These are phyloP conservation scores for Botrytis cinerea DNA, from an alignment of 2,329 filamentous ascomycete species.

Conservation along the genomic window DNA sequence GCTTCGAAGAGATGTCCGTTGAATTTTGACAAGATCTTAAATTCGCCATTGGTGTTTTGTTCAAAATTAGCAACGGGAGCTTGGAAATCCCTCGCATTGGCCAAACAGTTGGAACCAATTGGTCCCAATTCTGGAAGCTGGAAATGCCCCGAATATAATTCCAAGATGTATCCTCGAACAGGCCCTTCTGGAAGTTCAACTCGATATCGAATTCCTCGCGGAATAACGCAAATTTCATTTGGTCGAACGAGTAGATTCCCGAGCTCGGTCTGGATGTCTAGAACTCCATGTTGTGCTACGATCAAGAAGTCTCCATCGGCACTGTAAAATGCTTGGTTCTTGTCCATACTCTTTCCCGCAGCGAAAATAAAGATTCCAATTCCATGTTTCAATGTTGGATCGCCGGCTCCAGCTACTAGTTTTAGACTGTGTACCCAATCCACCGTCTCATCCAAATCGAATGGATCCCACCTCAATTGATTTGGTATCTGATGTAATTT, in stretches of 20 bases:
- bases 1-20: slow-evolving; percentile 67
- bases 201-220: slow-evolving; percentile 72
- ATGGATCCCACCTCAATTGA: slow-evolving; percentile 73
- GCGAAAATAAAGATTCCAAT: slow-evolving; percentile 80
- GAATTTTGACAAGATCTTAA: slow-evolving; percentile 64
- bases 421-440: slow-evolving; percentile 66
- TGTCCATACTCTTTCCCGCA: slow-evolving; percentile 74
- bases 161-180: slow-evolving; percentile 72
- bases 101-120: slow-evolving; percentile 73
- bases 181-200: slow-evolving; percentile 64
- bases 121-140: slow-evolving; percentile 70
- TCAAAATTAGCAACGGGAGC: slow-evolving; percentile 69
- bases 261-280: slow-evolving; percentile 78
- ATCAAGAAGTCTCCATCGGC: slow-evolving; percentile 79
- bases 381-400: slow-evolving; percentile 76
- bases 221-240: slow-evolving; percentile 76
- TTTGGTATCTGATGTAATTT: slow-evolving; percentile 72
- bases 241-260: slow-evolving; percentile 74
- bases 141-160: slow-evolving; percentile 74
- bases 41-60: slow-evolving; percentile 50
- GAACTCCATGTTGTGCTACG: slow-evolving; percentile 70
- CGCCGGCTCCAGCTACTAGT: slow-evolving; percentile 75
- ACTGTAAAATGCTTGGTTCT: slow-evolving; percentile 78
- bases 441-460: slow-evolving; percentile 68
- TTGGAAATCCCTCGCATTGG: slow-evolving; percentile 75